Percentiles rank a stretch among this genome's conserved stretches.
These are phyloP conservation scores for Cucumis hystrix DNA, from an alignment of 306 rosid species.

Conservation along the genomic window DNA sequence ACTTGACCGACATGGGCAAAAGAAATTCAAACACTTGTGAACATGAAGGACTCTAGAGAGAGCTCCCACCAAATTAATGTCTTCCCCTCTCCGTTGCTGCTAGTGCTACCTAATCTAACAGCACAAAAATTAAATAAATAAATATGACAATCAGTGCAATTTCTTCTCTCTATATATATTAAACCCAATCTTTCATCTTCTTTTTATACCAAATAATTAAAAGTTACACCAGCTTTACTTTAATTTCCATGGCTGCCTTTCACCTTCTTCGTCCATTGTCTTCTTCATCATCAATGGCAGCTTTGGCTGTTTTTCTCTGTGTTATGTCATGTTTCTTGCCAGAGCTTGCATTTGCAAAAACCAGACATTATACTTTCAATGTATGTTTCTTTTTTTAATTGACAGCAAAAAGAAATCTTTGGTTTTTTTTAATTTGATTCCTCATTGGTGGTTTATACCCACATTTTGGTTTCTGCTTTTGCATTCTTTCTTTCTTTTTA, in stretches of 20 bases:
- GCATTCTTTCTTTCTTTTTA: no score
- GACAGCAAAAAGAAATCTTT: not conserved
- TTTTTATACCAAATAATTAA: not conserved
- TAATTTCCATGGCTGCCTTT: not conserved
- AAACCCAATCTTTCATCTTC: not conserved
- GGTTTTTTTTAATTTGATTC: not conserved
- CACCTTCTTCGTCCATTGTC: not conserved
- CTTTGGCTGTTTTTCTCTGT: constrained; percentile 25
- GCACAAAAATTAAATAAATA: not conserved
- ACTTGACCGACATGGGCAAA: constrained; percentile 37
- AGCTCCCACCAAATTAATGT: not conserved
- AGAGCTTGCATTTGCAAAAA: constrained; percentile 28
- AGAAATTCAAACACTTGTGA: not conserved
- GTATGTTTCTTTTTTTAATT: constrained; percentile 13
- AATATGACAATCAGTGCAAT: no score
- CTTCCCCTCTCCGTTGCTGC: not conserved
- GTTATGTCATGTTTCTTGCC: constrained; percentile 18
- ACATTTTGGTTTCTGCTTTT: not conserved
- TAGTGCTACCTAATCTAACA: not conserved
- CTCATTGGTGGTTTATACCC: not conserved
- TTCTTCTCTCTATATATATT: not conserved
- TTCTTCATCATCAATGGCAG: constrained; percentile 15
- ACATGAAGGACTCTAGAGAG: not conserved
- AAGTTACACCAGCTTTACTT: not conserved
- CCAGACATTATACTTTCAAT: constrained; percentile 70